phyloP scores from a whole-genome alignment of 768 basidiomycete species.

The Clitopilus hobsonii region DNA sequence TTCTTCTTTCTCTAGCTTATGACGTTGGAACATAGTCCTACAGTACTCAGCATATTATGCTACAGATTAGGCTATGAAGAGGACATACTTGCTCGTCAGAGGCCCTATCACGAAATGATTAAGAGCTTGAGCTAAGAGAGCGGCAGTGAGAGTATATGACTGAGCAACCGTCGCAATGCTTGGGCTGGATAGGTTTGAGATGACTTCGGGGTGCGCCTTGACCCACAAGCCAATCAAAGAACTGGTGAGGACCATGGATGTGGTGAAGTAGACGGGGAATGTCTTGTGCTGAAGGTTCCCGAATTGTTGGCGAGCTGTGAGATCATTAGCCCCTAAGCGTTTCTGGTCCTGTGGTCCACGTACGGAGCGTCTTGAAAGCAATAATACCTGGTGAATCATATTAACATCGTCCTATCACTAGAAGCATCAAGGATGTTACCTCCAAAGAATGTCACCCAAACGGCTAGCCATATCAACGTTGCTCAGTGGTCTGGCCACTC shows the following conservation, averaged over 20 bases:
- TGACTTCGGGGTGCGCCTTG: slow-evolving; percentile 50
- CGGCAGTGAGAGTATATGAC: slow-evolving; percentile 48
- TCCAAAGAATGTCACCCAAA: slow-evolving; percentile 71
- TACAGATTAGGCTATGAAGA: not conserved
- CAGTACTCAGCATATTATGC: not conserved
- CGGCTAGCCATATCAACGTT: slow-evolving; percentile 19
- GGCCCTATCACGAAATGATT: slow-evolving; percentile 75
- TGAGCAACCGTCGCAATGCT: slow-evolving; percentile 59
- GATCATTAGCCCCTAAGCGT: not conserved
- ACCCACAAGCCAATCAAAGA: slow-evolving; percentile 56
- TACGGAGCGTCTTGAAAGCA: slow-evolving; percentile 55
- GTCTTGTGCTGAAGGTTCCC: slow-evolving; percentile 67
- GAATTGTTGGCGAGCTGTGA: slow-evolving; percentile 65
- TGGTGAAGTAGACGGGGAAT: slow-evolving; percentile 71
- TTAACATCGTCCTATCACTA: not conserved
- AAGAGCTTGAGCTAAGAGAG: slow-evolving; percentile 43
- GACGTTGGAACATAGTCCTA: slow-evolving; percentile 75
- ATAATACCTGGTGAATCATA: slow-evolving; percentile 42
- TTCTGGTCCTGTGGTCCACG: slow-evolving; percentile 15
- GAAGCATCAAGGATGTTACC: slow-evolving; percentile 22
- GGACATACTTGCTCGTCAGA: slow-evolving; percentile 57
- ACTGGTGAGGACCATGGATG: slow-evolving; percentile 51
- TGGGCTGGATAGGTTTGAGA: slow-evolving; percentile 41
- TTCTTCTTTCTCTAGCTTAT: slow-evolving; percentile 70
- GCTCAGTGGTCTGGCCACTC: slow-evolving; percentile 10